Evolutionary conservation across 352 stramenopile genomes (phyloP), one percentile per base, ranked within the genome.

Genomic region (Aphanomyces cochlioides): DNA sequence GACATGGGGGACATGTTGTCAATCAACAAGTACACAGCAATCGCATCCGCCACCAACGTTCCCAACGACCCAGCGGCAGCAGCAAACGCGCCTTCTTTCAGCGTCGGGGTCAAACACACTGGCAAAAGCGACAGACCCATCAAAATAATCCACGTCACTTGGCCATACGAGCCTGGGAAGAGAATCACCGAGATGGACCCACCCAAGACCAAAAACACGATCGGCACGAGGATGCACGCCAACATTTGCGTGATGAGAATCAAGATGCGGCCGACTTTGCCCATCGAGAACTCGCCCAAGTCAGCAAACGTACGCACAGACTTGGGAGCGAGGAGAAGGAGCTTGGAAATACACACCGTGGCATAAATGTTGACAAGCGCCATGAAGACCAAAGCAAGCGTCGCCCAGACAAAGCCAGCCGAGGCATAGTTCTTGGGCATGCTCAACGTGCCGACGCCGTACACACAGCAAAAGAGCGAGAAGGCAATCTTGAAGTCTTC

Each of bases 401-500:
- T 47, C 37, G 65, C 65, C 60, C 60, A 68, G 4, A 38, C 37
- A 21, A 58, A 68, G 1, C 60, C 60, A n/a, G 40, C 60, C n/a
- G n/a, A 28, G 45, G 45, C 78, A 66, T 87, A 90, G 73, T 90
- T 90, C 38, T 75, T 80, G 0, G 83, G 81, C 79, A 90, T 87
- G 57, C 83, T 81, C 41, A 90, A 79, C 36, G 83, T 89, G 12
- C 83, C 83, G 40, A 90, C 83, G 47, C 60, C 28, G 28, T 28
- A 28, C 28, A 28, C 28, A 28, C 28, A 28, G 2, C 28, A 28
- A 28, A 28, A 28, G 28, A 28, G 28, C 28, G 28, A 28, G 28
- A 28, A 28, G 28, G 28, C 0, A 28, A 28, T 28, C 28, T 28
- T 28, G 28, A 28, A 28, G 28, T 28, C 28, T 28, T 28, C 28